These are phyloP conservation scores for Phialophora chinensis DNA, from an alignment of 2,329 filamentous ascomycete genomes.

Conservation along the genomic window DNA sequence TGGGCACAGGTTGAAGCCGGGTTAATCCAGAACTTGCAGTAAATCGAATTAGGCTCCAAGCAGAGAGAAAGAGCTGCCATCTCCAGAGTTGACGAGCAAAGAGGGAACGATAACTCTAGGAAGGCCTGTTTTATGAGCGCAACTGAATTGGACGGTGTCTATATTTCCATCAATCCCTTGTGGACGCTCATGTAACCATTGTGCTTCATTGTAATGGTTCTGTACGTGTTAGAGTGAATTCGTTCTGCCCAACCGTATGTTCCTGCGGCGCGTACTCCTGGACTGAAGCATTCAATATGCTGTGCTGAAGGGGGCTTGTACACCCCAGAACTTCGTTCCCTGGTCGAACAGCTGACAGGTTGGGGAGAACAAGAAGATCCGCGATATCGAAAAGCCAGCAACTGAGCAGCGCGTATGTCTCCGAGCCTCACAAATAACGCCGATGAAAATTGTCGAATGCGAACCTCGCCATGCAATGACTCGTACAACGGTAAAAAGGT, in stretches of 20 bases:
- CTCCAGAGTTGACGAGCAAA: not conserved
- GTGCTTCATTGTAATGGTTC: not conserved
- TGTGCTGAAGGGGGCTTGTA: not conserved
- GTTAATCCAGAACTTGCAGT: conserved; percentile 30
- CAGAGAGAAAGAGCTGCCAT: not conserved
- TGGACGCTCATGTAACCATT: not conserved
- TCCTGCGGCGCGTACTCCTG: not conserved
- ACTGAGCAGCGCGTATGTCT: not conserved
- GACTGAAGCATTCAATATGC: not conserved
- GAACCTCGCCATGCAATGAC: not conserved
- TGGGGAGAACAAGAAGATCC: not conserved
- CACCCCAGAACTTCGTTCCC: not conserved
- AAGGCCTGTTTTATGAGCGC: not conserved
- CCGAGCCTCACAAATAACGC: not conserved
- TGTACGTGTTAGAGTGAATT: not conserved
- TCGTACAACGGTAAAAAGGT: not conserved
- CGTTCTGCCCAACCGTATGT: not conserved
- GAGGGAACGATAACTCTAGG: not conserved
- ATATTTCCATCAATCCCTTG: not conserved
- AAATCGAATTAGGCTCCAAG: not conserved
- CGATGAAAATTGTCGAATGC: not conserved
- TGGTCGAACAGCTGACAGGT: not conserved
- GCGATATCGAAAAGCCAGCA: not conserved
- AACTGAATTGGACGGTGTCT: not conserved
- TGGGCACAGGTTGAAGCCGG: conserved; percentile 39